Conservation (phyloP, 2,329 filamentous ascomycete species). For the Fusarium mangiferae region DNA sequence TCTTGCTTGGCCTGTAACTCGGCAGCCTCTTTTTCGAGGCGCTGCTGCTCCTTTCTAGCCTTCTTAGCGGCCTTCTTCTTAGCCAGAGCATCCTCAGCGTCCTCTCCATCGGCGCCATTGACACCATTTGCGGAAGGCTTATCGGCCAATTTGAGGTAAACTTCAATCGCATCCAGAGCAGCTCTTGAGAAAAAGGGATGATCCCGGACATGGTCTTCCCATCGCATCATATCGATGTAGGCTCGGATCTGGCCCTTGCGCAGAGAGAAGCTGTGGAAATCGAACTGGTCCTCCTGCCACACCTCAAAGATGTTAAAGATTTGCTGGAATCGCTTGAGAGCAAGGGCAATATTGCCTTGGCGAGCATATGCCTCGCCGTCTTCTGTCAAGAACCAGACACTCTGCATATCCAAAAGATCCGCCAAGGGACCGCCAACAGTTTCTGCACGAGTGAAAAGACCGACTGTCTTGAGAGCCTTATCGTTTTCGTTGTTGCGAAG, state of each 20-base stretch:
- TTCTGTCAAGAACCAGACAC: slow-evolving; percentile 95
- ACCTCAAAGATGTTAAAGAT: slow-evolving; percentile 94
- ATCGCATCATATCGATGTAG: slow-evolving; percentile 95
- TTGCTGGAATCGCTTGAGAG: slow-evolving; percentile 90
- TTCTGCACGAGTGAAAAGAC: slow-evolving; percentile 93
- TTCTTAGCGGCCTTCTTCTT: slow-evolving; percentile 91
- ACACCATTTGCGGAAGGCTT: slow-evolving; percentile 74
- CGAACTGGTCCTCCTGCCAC: slow-evolving; percentile 98
- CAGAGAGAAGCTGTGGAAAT: slow-evolving; percentile 98
- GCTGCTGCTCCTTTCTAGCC: slow-evolving; percentile 77
- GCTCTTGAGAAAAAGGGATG: slow-evolving; percentile 93
- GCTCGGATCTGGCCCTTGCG: slow-evolving; percentile 94
- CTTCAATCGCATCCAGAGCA: slow-evolving; percentile 80
- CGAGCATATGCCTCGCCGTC: slow-evolving; percentile 91
- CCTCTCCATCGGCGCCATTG: slow-evolving; percentile 63
- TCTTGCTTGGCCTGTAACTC: slow-evolving; percentile 84
- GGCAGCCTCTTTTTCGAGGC: slow-evolving; percentile 78
- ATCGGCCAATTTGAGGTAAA: slow-evolving; percentile 84
- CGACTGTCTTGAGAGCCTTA: slow-evolving; percentile 85
- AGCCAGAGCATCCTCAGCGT: slow-evolving; percentile 70
- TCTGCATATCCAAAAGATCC: slow-evolving; percentile 98
- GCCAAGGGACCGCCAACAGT: slow-evolving; percentile 86
- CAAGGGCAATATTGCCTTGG: slow-evolving; percentile 83
- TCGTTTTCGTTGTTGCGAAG: slow-evolving; percentile 92
- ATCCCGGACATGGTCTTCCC: slow-evolving; percentile 91